Evolutionary conservation across 129 eudicot genomes (phyloP), one percentile per base, ranked within the genome.

Genomic region (Kitagawia praeruptora): DNA sequence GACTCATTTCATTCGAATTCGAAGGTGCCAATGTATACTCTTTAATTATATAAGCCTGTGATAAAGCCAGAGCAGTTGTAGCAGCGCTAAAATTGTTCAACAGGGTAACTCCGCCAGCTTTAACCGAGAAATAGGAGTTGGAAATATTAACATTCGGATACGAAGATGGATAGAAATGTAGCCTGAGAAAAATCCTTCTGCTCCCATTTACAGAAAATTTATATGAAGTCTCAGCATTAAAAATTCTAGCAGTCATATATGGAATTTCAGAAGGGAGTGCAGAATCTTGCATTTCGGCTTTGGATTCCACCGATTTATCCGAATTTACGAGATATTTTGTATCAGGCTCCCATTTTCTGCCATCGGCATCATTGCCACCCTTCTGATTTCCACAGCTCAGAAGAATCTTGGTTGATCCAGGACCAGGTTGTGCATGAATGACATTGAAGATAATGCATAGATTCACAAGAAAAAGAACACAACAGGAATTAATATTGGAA

Each of bases 161-260:
- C 15, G 88, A 63, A 5, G 95, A 85, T 5, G 97, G 97, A 79
- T 89, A 92, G 61, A 92, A 92, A 85, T 88, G 92, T 48, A 92
- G 82, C 13, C 95, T 84, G 0, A 89, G 81, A n/a, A 92, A 75
- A 63, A 84, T 76, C 0, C 92, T 88, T 51, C 85, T 66, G 8
- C 87, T 80, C 10, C 88, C 77, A 46, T 89, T 82, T 21, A 89
- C 81, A 15, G 83, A 78, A 70, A 92, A 83, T 47, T 89, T 78
- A 80, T 92, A 92, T 0, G 89, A 75, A 6, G 91, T 77, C 75
- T 92, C 90, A 13, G 87, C 87, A 41, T 77, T 84, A 80, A 92
- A 89, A 73, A 92, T 86, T 49, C 97, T 75, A 8, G 91, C 88
- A 11, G 88, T 88, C 95, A 92, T 89, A 86, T 88, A 92, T 0